These are phyloP conservation scores for Mortierella sp. DNA, from an alignment of 371 early-diverging fungal genomes.

Conservation along the genomic window DNA sequence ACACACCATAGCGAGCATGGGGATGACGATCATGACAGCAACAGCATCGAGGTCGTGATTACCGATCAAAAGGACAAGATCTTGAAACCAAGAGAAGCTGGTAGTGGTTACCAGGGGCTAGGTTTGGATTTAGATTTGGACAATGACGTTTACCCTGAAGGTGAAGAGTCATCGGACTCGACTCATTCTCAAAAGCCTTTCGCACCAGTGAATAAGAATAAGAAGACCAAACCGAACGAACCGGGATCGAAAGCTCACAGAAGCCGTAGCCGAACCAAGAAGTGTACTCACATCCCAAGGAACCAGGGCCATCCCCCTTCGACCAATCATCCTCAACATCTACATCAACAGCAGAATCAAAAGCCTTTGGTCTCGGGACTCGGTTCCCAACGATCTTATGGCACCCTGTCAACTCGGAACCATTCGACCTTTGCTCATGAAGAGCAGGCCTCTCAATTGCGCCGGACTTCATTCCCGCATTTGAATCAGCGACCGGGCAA, in stretches of 20 bases:
- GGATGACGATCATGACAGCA: slow-evolving; percentile 12
- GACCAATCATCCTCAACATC: too few relatives aligned
- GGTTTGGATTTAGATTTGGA: slow-evolving; percentile 22
- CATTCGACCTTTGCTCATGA: neutral
- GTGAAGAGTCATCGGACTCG: slow-evolving; percentile 20
- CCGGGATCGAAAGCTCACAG: slow-evolving; percentile 9
- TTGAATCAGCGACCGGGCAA: slow-evolving; percentile 13
- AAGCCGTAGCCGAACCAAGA: slow-evolving; percentile 5
- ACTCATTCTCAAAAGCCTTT: slow-evolving; percentile 37
- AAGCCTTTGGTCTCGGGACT: neutral
- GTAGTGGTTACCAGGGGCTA: neutral
- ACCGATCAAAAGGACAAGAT: slow-evolving; percentile 39
- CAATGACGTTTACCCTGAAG: neutral
- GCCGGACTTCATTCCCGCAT: slow-evolving; percentile 45
- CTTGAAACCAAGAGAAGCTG: slow-evolving; percentile 6
- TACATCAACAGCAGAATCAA: too few relatives aligned
- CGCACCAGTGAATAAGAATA: slow-evolving; percentile 41
- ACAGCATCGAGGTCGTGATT: slow-evolving; percentile 45
- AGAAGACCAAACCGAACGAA: slow-evolving; percentile 1
- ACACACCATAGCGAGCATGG: neutral
- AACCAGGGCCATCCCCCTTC: too few relatives aligned
- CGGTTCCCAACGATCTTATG: neutral
- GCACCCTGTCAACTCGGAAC: neutral
- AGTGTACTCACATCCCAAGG: slow-evolving; percentile 1
- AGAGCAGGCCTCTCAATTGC: slow-evolving; percentile 12